Base-by-base conservation (phyloP, 805 yeast genomes). In the Metschnikowia similis region DNA sequence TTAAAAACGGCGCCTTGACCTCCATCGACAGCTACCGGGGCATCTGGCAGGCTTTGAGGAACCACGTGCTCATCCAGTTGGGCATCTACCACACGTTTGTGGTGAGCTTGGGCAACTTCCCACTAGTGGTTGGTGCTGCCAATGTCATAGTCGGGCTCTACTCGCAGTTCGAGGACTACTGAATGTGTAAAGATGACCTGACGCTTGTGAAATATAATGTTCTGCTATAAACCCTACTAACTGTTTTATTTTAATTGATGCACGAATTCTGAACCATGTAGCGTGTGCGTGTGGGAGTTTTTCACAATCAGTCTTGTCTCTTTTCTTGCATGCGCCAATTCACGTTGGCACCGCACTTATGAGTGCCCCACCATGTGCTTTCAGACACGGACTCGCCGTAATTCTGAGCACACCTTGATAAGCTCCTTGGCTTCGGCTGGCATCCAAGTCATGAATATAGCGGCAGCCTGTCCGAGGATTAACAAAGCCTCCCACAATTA, bases 91-190 rank as follows among this genome's bases (percentile, higher is more conserved):
- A 71, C 52, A 67, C 74, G 52, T 68, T 70, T 54, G 55, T 64
- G 34, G 47, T 55, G 14, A 51, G 60, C 36, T 77, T 79, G 59
- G 83, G 82, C 49, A 66, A 64, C 56, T 72, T 77, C 67, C 75
- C 80, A 41, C 57, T 78, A 32, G 65, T 77, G 41, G 59, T 77
- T 48, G 80, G 79, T 17, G 54, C 72, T 35, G 75, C 81, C 56
- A 72, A 75, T 53, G 66, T 78, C 31, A 61, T 71, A 31, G 61
- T 78, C 61, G 78, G 81, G 6, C 69, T 79, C 49, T 80, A 80
- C 63, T 78, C 83, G 35, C 79, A 74, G 61, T 71, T 73, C 56
- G 77, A 73, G 61, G 76, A 73, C 51, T 69, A 63, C 60, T 73
- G 61, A 51, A n/a, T 26, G 37, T 11, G 17, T 36, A 14, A 21